Evolutionary conservation across 805 yeast species (phyloP), one percentile per base, ranked within the genome.

Genomic region (Starmerella asiatica): DNA sequence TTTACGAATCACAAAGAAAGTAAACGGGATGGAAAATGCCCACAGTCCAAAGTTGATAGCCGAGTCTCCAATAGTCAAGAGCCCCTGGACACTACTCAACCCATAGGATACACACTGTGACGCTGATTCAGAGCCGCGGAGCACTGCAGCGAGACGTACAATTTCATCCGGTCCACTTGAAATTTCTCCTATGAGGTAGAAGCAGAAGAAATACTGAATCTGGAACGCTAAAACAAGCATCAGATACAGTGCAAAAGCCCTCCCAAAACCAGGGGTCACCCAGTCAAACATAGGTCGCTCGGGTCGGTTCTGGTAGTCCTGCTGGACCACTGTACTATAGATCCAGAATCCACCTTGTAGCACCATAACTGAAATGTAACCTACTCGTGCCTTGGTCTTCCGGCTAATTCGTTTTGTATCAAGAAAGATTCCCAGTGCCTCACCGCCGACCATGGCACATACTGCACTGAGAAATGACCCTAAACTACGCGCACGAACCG

Each of bases 401-500:
- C 75, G 59, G 15, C 53, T 49, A 45, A 65, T 59, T 8, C 47
- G 40, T 39, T 52, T 53, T 52, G 60, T 57, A 56, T 73, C 78
- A 48, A 71, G 60, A 32, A 71, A 21, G 32, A 52, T 11, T 28
- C 77, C 48, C 4, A 37, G 33, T 1, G 33, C 4, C 8, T 33
- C 72, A 33, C 72, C 59, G 21, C 63, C 32, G n/a, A 61, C 53
- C 32, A 76, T 69, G 28, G 76, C 77, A 42, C 69, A 32, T 69
- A 73, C 70, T 55, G 73, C 77, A 35, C 69, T 56, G 33, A 69
- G 55, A 67, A 65, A 37, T 62, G 63, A 24, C 56, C 73, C 73
- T 47, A 73, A 64, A 3, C 78, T 69, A 47, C 79, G 64, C 14
- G 79, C 69, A 53, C 76, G 61, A 37, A 71, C 55, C 46, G 65